phyloP scores from a whole-genome alignment of 148 eudicot genomes.

The Simmondsia chinensis region DNA sequence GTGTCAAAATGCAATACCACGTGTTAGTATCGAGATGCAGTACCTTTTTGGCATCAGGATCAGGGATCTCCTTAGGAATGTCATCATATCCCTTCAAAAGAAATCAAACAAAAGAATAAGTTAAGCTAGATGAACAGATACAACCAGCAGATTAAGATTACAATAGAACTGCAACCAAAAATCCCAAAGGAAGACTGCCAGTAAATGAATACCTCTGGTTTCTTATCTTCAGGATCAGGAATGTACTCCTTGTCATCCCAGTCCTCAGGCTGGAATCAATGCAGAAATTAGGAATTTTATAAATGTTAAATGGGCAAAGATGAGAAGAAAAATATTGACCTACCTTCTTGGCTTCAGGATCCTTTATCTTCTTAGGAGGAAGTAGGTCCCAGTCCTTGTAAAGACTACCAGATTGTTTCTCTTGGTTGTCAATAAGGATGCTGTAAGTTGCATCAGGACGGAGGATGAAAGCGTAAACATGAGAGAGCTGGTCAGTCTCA shows the following conservation, averaged over 20 bases:
- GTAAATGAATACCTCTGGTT: slow-evolving; percentile 94
- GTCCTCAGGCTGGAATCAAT: slow-evolving; percentile 82
- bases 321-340: neutral
- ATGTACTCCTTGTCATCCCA: slow-evolving; percentile 96
- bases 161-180: too few relatives aligned
- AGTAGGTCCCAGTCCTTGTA: slow-evolving; percentile 96
- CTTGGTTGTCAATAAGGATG: slow-evolving; percentile 67
- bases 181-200: too few relatives aligned
- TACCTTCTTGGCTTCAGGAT: slow-evolving; percentile 78
- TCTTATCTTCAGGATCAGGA: slow-evolving; percentile 63
- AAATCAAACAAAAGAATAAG: too few relatives aligned
- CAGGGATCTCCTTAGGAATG: slow-evolving; percentile 80
- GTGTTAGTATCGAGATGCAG: neutral
- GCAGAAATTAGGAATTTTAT: too few relatives aligned
- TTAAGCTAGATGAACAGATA: neutral
- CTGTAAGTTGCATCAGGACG: slow-evolving; percentile 94
- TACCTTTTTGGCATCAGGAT: slow-evolving; percentile 89
- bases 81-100: slow-evolving; percentile 94
- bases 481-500: slow-evolving; percentile 87
- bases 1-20: neutral
- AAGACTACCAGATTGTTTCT: slow-evolving; percentile 91
- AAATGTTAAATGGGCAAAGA: too few relatives aligned
- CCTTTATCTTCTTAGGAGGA: slow-evolving; percentile 86
- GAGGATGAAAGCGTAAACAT: slow-evolving; percentile 85
- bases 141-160: neutral